phyloP scores from a whole-genome alignment of 805 yeast genomes.

The Metschnikowia cerradonensis region DNA sequence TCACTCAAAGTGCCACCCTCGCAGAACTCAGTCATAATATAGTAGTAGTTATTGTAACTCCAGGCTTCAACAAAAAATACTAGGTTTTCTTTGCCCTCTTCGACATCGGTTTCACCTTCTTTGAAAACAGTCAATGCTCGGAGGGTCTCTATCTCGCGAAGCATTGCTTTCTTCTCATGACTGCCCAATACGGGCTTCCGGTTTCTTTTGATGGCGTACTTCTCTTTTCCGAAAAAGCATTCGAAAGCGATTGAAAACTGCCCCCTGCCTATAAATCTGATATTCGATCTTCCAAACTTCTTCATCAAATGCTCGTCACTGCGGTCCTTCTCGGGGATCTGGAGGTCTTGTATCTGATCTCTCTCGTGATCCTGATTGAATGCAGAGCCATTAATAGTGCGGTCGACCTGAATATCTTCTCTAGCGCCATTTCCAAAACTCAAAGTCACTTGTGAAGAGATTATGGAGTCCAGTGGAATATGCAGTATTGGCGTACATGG shows the following conservation, averaged over 20 bases:
- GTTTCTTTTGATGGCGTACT: slow-evolving; percentile 85
- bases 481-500: slow-evolving; percentile 20
- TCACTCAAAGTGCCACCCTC: slow-evolving; percentile 88
- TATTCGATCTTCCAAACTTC: slow-evolving; percentile 53
- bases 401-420: slow-evolving; percentile 8
- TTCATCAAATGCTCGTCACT: slow-evolving; percentile 44
- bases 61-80: slow-evolving; percentile 79
- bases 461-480: slow-evolving; percentile 17
- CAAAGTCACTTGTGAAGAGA: slow-evolving; percentile 22
- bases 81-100: slow-evolving; percentile 72
- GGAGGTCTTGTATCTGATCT: neutral
- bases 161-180: slow-evolving; percentile 55
- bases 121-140: slow-evolving; percentile 38
- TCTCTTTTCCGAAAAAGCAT: slow-evolving; percentile 61
- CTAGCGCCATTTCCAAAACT: slow-evolving; percentile 10
- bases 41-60: slow-evolving; percentile 72
- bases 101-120: slow-evolving; percentile 37
- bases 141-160: slow-evolving; percentile 76
- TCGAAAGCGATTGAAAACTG: slow-evolving; percentile 88
- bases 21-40: slow-evolving; percentile 92
- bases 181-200: slow-evolving; percentile 54
- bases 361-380: slow-evolving; percentile 3
- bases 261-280: slow-evolving; percentile 73
- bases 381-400: slow-evolving; percentile 9
- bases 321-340: slow-evolving; percentile 8